Evolutionary conservation across 75 land plant genomes (phyloP), one percentile per base, ranked within the genome.

Genomic region (Chamaecyparis obtusa): DNA sequence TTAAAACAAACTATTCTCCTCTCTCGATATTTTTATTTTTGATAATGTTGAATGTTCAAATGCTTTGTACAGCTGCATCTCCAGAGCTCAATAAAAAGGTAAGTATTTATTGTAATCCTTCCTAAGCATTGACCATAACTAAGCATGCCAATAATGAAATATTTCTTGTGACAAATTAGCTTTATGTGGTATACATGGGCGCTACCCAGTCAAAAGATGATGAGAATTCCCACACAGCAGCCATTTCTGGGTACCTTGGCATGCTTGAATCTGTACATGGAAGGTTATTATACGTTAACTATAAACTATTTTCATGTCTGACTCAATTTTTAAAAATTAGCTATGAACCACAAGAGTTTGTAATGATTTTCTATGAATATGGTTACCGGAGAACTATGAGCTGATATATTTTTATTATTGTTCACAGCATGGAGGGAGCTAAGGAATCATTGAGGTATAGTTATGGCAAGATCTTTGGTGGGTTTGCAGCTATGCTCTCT

Each of bases 401-500:
- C 51, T 49, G 51, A 78, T 6, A 39, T 19, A 43, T 13, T 46
- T 27, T n/a, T 24, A 46, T 3, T 81, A 49, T n/a, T n/a, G 36
- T 5, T 86, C 88, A 39, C 41, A 39, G 21, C 88, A 17, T 2
- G 90, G 32, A 41, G 39, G 80, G 74, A 57, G 92, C 84, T n/a
- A 15, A 49, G 67, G 43, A 83, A 32, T 76, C 91, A 5, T 51
- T 91, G 36, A 87, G 84, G 33, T 71, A 88, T 19, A 90, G 91
- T 91, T 91, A 91, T 83, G 78, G 69, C 36, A 92, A 88, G 43
- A 76, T 86, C 30, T 85, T 91, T 81, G 84, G 81, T 64, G 92
- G 89, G 33, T 91, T 91, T 55, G 88, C 92, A 6, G 92, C 89
- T 17, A 86, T 36, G 69, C 88, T 91, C 27, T 39, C 84, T 9